phyloP scores from a whole-genome alignment of 768 basidiomycete genomes.

The Leucogyrophana mollusca region DNA sequence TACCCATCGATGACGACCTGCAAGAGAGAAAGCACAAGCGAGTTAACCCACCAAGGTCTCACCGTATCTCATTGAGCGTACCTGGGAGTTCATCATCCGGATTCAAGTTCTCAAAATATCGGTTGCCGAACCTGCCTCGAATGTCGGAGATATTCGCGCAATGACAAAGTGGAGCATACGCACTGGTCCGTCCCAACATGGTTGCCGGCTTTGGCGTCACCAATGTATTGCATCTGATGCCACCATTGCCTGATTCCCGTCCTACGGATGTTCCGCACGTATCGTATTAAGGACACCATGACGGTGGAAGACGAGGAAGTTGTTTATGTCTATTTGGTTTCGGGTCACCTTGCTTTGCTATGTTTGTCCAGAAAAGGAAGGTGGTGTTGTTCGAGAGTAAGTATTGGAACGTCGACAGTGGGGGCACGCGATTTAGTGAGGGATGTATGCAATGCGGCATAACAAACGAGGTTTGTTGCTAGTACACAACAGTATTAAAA shows the following conservation, averaged over 20 bases:
- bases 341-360: neutral
- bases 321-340: conserved; percentile 24
- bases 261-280: conserved; percentile 70
- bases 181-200: conserved; percentile 81
- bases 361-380: no score
- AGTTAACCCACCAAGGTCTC: neutral
- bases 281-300: conserved; percentile 76
- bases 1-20: conserved; percentile 96
- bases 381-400: no score
- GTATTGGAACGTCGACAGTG: no score
- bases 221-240: conserved; percentile 89
- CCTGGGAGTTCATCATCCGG: conserved; percentile 87
- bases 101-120: conserved; percentile 91
- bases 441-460: no score
- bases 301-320: conserved; percentile 5
- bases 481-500: no score
- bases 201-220: conserved; percentile 87
- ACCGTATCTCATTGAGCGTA: conserved; percentile 32
- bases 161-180: conserved; percentile 30
- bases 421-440: no score
- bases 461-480: no score
- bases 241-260: conserved; percentile 87
- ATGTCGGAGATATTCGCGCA: conserved; percentile 3
- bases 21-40: conserved; percentile 2
- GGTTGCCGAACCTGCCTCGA: conserved; percentile 81